A percentile compares a stretch with the other conserved stretches of the same genome.
These are phyloP conservation scores for Chalaropsis thielavioides DNA, from an alignment of 2,329 filamentous ascomycete species.

Conservation along the genomic window DNA sequence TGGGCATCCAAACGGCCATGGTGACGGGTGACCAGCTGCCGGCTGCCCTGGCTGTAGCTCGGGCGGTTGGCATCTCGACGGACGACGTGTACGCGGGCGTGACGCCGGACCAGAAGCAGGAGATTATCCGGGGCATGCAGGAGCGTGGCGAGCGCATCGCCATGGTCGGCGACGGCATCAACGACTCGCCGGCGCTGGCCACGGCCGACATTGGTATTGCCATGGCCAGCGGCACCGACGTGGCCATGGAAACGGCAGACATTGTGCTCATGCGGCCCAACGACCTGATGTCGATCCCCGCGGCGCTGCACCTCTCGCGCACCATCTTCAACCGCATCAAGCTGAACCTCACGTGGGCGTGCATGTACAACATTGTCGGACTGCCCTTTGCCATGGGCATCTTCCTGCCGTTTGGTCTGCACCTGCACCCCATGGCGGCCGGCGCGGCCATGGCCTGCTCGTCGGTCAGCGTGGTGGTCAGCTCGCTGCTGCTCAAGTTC, in stretches of 20 bases:
- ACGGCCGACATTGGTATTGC: constrained; percentile 89
- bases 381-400: constrained; percentile 95
- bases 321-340: constrained; percentile 88
- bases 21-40: constrained; percentile 84
- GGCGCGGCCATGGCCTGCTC: constrained; percentile 87
- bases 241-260: constrained; percentile 94
- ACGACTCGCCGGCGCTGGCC: constrained; percentile 88
- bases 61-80: constrained; percentile 62
- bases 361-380: constrained; percentile 79
- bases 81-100: constrained; percentile 74
- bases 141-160: constrained; percentile 61
- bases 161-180: constrained; percentile 98
- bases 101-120: constrained; percentile 80
- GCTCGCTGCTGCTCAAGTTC: constrained; percentile 68
- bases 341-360: constrained; percentile 84
- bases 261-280: constrained; percentile 90
- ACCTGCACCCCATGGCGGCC: constrained; percentile 86
- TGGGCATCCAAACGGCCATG: constrained; percentile 78
- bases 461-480: constrained; percentile 78
- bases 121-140: constrained; percentile 67
- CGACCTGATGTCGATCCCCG: constrained; percentile 84
- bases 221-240: constrained; percentile 82
- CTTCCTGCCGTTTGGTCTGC: constrained; percentile 76
- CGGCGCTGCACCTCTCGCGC: constrained; percentile 64
- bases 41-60: constrained; percentile 72